Evolutionary conservation across 2,329 filamentous ascomycete species (phyloP).

Genomic region (Fragosphaeria purpurea): DNA sequence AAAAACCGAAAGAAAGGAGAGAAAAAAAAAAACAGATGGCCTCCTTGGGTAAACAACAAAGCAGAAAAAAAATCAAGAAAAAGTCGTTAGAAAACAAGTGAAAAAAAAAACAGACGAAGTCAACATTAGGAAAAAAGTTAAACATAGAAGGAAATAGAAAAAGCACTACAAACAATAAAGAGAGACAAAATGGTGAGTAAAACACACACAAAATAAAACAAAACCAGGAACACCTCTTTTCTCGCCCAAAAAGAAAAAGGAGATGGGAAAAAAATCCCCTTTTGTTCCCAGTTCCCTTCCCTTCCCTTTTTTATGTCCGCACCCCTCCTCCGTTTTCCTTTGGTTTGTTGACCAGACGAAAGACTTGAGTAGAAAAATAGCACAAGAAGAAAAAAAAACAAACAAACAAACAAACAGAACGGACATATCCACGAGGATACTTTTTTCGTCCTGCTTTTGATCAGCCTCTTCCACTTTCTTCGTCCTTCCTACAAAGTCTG

Average conservation of each 20-base stretch:
- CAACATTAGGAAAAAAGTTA: background rate
- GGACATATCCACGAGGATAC: too few species aligned
- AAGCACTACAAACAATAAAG: background rate
- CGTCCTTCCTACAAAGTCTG: too few species aligned
- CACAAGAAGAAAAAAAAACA: background rate
- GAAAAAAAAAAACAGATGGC: background rate
- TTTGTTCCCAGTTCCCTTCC: background rate
- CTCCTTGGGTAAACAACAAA: too few species aligned
- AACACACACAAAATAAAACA: background rate
- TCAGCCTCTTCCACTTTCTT: too few species aligned
- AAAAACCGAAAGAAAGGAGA: background rate
- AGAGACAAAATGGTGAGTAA: background rate
- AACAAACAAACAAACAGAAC: too few species aligned
- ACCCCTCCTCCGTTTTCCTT: too few species aligned
- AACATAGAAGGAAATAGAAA: background rate
- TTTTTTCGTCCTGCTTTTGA: too few species aligned
- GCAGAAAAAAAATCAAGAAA: too few species aligned
- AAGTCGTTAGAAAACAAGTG: too few species aligned
- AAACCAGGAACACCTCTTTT: too few species aligned
- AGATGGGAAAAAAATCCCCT: background rate
- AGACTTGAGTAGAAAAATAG: background rate
- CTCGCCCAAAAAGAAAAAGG: too few species aligned
- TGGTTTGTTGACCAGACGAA: too few species aligned
- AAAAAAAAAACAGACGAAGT: background rate
- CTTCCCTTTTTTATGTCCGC: background rate